These are phyloP conservation scores for Ophiocordyceps camponoti-floridani DNA, from an alignment of 2,329 filamentous ascomycete species.

Conservation along the genomic window DNA sequence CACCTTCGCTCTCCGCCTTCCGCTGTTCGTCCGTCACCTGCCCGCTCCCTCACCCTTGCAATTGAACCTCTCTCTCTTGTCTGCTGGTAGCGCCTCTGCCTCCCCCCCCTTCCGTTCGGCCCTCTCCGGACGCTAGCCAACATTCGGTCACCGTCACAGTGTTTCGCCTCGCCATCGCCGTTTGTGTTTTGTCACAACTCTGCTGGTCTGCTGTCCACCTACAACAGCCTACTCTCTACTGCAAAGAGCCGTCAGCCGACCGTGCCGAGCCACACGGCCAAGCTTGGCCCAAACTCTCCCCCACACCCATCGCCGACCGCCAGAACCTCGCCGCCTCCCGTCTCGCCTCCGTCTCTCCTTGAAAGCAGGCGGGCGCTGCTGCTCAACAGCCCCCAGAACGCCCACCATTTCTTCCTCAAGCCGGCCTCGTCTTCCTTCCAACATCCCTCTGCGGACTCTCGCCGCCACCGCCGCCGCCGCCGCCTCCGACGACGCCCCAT, in stretches of 20 bases:
- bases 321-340: slow-evolving; percentile 11
- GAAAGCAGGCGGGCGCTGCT: slow-evolving; percentile 50
- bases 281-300: slow-evolving; percentile 3
- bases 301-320: slow-evolving; percentile 8
- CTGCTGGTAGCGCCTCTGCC: too few relatives aligned
- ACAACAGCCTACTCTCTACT: too few relatives aligned
- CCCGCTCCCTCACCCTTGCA: background rate
- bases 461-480: slow-evolving; percentile 10
- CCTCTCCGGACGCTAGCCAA: background rate
- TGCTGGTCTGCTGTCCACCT: background rate
- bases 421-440: slow-evolving; percentile 53
- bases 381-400: slow-evolving; percentile 55
- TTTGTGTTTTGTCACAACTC: too few relatives aligned
- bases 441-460: slow-evolving; percentile 74
- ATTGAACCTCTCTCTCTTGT: background rate
- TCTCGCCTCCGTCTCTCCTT: slow-evolving; percentile 10
- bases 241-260: slow-evolving; percentile 3
- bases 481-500: slow-evolving; percentile 28
- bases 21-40: too few relatives aligned
- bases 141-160: background rate
- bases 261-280: too few relatives aligned
- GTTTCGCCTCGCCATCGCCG: background rate
- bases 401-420: slow-evolving; percentile 73
- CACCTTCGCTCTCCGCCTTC: too few relatives aligned
- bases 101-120: background rate